These are phyloP conservation scores for Rhazya stricta DNA, from an alignment of 257 asterid species.

Conservation along the genomic window DNA sequence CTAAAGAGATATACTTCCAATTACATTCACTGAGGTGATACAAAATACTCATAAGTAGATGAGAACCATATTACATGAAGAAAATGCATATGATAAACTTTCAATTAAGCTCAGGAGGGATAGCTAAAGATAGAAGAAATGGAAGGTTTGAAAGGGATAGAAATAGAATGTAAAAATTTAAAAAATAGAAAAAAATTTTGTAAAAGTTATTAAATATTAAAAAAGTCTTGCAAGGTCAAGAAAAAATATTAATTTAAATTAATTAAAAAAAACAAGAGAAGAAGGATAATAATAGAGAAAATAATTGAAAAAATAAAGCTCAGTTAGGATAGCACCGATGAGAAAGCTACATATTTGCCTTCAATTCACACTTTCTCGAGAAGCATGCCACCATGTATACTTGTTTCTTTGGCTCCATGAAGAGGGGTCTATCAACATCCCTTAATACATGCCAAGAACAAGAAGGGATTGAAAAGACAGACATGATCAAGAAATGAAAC, in stretches of 20 bases:
- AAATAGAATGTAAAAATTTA: fast-evolving
- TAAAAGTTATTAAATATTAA: neutral
- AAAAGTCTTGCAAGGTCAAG: constrained; percentile 44
- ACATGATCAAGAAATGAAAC: constrained; percentile 2
- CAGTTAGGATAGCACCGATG: constrained; percentile 21
- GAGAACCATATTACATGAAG: neutral
- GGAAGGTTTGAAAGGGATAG: constrained; percentile 23
- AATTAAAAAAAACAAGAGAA: fast-evolving
- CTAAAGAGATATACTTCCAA: too few relatives aligned
- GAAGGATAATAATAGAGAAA: neutral
- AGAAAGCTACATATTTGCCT: fast-evolving
- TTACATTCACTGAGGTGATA: too few relatives aligned
- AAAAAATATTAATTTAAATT: constrained; percentile 13
- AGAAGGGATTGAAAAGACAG: constrained; percentile 21
- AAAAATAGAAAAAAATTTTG: fast-evolving
- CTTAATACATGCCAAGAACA: neutral
- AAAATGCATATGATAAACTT: neutral
- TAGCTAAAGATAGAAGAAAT: constrained; percentile 14
- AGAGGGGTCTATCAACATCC: too few relatives aligned
- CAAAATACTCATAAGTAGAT: neutral
- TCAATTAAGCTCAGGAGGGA: constrained; percentile 31
- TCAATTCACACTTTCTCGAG: neutral
- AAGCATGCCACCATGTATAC: neutral
- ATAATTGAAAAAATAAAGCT: constrained; percentile 10
- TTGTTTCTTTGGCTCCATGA: neutral